These are phyloP conservation scores for Graphium sp. DNA, from an alignment of 2,329 filamentous ascomycete species.

Conservation along the genomic window DNA sequence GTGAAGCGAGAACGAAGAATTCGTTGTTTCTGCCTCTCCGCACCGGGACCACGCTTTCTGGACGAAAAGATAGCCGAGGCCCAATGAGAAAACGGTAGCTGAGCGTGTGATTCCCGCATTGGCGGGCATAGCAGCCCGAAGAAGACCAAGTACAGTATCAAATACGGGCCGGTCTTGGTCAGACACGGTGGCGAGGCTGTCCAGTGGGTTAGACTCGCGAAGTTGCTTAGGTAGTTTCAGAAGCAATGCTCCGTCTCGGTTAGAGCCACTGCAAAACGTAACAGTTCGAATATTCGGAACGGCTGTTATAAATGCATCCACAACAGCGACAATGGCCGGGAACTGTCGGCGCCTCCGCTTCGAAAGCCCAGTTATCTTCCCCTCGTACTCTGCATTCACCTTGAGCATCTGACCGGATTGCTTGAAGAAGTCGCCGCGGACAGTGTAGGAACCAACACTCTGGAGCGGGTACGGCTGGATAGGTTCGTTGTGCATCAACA, in stretches of 20 bases:
- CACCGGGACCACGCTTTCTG: conserved; percentile 32
- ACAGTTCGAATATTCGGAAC: conserved; percentile 57
- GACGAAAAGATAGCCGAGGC: conserved; percentile 26
- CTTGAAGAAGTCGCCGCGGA: conserved; percentile 41
- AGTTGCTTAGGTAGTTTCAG: conserved; percentile 43
- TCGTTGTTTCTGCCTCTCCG: conserved; percentile 30
- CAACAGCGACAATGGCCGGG: conserved; percentile 64
- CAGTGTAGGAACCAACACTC: conserved; percentile 64
- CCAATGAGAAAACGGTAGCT: conserved; percentile 23
- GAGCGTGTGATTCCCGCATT: conserved; percentile 15
- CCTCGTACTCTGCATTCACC: conserved; percentile 28
- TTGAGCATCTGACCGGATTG: conserved; percentile 32
- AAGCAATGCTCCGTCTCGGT: conserved; percentile 70
- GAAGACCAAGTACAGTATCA: conserved; percentile 17
- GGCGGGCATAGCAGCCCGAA: conserved; percentile 24
- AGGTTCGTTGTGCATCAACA: conserved; percentile 63
- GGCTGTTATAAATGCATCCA: conserved; percentile 55
- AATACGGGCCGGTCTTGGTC: conserved; percentile 13
- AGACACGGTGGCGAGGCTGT: conserved; percentile 13
- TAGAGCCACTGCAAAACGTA: conserved; percentile 76
- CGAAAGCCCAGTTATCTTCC: conserved; percentile 61
- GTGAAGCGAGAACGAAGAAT: conserved; percentile 56
- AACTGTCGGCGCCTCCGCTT: conserved; percentile 66
- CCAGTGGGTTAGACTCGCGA: conserved; percentile 49
- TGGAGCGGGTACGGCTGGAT: conserved; percentile 70